Percentiles rank a stretch among this genome's conserved stretches.
These are phyloP conservation scores for Nannizzia gypsea DNA, from an alignment of 2,329 filamentous ascomycete genomes.

Conservation along the genomic window DNA sequence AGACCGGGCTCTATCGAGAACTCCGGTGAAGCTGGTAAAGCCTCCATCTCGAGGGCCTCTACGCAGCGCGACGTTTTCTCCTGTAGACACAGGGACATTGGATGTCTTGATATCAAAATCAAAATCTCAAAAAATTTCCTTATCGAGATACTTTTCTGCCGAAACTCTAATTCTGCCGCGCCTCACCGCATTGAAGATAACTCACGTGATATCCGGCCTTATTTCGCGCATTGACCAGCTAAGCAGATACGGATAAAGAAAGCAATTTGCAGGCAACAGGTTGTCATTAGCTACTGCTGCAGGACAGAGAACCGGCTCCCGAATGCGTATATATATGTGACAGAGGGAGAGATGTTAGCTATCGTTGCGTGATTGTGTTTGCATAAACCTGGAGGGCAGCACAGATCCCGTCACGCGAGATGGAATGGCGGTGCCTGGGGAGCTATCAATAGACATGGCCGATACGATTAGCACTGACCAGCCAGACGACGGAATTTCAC, in stretches of 20 bases:
- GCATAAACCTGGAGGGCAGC: not conserved
- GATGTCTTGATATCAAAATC: constrained; percentile 1
- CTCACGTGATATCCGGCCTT: not conserved
- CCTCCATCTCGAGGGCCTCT: constrained; percentile 22
- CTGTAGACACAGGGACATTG: constrained; percentile 2
- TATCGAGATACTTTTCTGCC: constrained; percentile 12
- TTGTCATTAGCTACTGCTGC: too few species aligned
- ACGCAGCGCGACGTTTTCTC: not conserved
- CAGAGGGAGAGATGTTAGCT: not conserved
- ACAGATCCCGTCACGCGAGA: not conserved
- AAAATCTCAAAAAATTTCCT: constrained; percentile 9
- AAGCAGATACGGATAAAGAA: not conserved
- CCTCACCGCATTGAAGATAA: not conserved
- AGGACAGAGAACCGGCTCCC: too few species aligned
- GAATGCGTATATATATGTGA: not conserved
- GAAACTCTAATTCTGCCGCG: not conserved
- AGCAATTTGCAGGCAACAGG: too few species aligned
- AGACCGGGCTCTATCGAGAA: constrained; percentile 42
- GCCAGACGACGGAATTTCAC: constrained; percentile 12
- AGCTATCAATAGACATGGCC: constrained; percentile 16
- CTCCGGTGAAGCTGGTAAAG: constrained; percentile 34
- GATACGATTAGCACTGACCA: constrained; percentile 15
- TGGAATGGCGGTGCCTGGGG: constrained; percentile 8
- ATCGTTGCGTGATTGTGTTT: not conserved
- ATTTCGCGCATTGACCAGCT: not conserved